Evolutionary conservation across 257 asterid genomes (phyloP).

Genomic region (Marsdenia floribunda): DNA sequence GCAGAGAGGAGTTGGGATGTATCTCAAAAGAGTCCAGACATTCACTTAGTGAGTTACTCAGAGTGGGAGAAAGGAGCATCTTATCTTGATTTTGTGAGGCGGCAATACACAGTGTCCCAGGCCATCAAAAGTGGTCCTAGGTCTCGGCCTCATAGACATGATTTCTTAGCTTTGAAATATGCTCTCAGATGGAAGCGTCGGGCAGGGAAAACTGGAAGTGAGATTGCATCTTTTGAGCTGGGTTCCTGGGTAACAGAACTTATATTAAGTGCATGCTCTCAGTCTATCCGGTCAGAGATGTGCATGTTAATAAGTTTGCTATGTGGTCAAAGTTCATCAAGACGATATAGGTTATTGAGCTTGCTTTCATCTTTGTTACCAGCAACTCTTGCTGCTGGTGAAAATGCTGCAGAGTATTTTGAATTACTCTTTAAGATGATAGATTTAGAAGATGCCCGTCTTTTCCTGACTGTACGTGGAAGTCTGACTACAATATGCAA

Average conservation of each 20-base stretch:
- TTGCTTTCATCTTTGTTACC: constrained; percentile 89
- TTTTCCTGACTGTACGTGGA: constrained; percentile 90
- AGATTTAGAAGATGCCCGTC: constrained; percentile 90
- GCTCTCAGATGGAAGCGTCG: constrained; percentile 94
- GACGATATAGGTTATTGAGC: constrained; percentile 78
- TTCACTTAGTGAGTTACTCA: constrained; percentile 79
- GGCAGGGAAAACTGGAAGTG: constrained; percentile 61
- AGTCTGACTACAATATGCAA: constrained; percentile 71
- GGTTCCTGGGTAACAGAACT: constrained; percentile 99
- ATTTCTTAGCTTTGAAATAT: constrained; percentile 85
- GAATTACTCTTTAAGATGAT: constrained; percentile 92
- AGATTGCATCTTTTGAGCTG: constrained; percentile 74
- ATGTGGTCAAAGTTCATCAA: constrained; percentile 86
- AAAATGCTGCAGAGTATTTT: constrained; percentile 94
- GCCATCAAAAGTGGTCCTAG: constrained; percentile 67
- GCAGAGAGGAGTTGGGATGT: constrained; percentile 76
- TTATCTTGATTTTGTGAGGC: constrained; percentile 97
- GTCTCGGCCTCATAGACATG: constrained; percentile 74
- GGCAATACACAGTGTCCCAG: constrained; percentile 87
- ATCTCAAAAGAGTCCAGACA: constrained; percentile 69
- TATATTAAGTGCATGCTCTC: constrained; percentile 95
- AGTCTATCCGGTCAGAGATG: constrained; percentile 96
- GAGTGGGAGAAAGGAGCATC: constrained; percentile 99
- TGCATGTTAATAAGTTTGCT: constrained; percentile 89
- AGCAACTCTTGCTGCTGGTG: constrained; percentile 89